phyloP scores from a whole-genome alignment of 495 filamentous ascomycete species.

The Tuber calosporum region DNA sequence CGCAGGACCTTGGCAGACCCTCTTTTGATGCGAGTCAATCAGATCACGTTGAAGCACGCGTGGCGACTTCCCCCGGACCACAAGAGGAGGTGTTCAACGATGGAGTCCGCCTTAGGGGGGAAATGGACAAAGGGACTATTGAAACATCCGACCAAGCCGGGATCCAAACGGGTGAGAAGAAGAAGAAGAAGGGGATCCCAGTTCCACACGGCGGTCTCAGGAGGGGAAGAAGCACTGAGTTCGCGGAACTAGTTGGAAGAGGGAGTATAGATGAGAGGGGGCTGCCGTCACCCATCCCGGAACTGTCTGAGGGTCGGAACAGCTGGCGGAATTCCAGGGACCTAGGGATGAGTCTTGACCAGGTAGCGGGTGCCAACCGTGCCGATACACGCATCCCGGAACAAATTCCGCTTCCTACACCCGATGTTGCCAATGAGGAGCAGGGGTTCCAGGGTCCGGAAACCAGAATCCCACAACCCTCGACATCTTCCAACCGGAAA shows the following conservation, averaged over 20 bases:
- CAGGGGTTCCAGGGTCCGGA: neutral
- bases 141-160: neutral
- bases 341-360: neutral
- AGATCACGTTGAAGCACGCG: slow-evolving; percentile 12
- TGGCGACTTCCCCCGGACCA: neutral
- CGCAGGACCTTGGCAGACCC: neutral
- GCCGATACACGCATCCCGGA: neutral
- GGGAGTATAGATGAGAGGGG: slow-evolving; percentile 1
- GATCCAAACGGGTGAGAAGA: slow-evolving; percentile 3
- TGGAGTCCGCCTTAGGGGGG: neutral
- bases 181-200: slow-evolving; percentile 9
- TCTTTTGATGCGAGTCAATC: slow-evolving; percentile 16
- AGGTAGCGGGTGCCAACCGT: neutral
- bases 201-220: neutral
- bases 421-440: neutral
- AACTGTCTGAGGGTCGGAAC: neutral
- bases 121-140: neutral
- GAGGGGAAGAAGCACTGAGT: neutral
- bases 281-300: neutral
- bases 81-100: neutral
- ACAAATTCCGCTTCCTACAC: neutral
- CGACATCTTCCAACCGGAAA: neutral
- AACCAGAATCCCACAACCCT: neutral
- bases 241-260: neutral
- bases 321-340: neutral